phyloP scores from a whole-genome alignment of 371 early-diverging fungal species.

The Vairimorpha necatrix region DNA sequence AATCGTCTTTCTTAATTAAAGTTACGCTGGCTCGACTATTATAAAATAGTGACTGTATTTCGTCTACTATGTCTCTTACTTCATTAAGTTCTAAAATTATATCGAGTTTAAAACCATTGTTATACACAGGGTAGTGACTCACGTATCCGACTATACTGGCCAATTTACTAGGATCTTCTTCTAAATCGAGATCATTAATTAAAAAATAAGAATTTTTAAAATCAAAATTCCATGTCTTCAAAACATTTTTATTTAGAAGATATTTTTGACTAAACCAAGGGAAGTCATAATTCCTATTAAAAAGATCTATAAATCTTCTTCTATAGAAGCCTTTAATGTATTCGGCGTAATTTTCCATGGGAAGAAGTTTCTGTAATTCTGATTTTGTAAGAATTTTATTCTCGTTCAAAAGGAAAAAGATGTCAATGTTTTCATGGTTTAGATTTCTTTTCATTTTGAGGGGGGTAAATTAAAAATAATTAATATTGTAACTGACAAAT shows the following conservation, averaged over 20 bases:
- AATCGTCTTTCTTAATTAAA: background rate
- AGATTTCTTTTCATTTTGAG: background rate
- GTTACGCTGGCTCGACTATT: background rate
- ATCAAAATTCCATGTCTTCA: background rate
- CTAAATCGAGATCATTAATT: background rate
- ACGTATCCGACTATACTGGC: background rate
- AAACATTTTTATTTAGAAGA: background rate
- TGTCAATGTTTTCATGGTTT: conserved; percentile 21
- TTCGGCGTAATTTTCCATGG: conserved; percentile 21
- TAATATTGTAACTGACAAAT: background rate
- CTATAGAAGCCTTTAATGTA: conserved; percentile 22
- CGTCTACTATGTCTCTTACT: background rate
- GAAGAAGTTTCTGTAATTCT: conserved; percentile 15
- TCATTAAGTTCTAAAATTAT: conserved; percentile 1
- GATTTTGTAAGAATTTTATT: conserved; percentile 17
- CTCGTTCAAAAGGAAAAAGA: conserved; percentile 30
- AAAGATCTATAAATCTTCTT: conserved; percentile 21
- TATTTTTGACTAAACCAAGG: conserved; percentile 29
- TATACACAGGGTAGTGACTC: background rate
- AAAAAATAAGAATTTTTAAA: background rate
- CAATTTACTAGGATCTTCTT: background rate
- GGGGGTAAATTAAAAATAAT: background rate
- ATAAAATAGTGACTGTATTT: background rate
- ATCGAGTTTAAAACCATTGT: background rate
- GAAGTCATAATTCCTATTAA: conserved; percentile 10